These are phyloP conservation scores for Hirschfeldia incana DNA, from an alignment of 345 rosid species.

Conservation along the genomic window DNA sequence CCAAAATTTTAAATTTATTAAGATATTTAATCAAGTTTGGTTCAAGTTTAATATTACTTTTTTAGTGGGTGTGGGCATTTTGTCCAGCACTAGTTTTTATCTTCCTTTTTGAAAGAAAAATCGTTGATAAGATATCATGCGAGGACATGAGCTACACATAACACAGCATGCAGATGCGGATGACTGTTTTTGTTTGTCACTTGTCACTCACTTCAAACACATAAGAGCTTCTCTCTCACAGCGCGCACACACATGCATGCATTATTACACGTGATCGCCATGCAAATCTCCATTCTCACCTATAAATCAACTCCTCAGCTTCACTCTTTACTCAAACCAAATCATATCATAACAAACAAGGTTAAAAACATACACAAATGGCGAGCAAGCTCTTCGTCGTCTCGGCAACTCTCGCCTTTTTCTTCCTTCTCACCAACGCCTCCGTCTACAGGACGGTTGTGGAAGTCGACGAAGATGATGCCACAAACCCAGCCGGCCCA, in stretches of 20 bases:
- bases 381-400: slow-evolving; percentile 25
- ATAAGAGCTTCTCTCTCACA: not conserved
- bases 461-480: slow-evolving; percentile 30
- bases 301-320: not conserved
- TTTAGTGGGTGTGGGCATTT: too few relatives aligned
- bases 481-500: slow-evolving; percentile 12
- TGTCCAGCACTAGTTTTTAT: not conserved
- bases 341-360: not conserved
- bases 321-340: not conserved
- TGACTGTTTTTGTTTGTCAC: not conserved
- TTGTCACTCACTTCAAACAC: slow-evolving; percentile 1
- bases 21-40: too few relatives aligned
- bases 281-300: slow-evolving; percentile 1
- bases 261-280: slow-evolving; percentile 23
- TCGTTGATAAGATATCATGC: not conserved
- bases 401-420: slow-evolving; percentile 27
- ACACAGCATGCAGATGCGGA: slow-evolving; percentile 3
- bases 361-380: slow-evolving; percentile 12
- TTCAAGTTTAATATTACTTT: too few relatives aligned
- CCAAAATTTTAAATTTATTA: too few relatives aligned
- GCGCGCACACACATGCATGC: not conserved
- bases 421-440: slow-evolving; percentile 37
- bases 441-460: slow-evolving; percentile 40
- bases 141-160: not conserved
- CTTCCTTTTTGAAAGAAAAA: not conserved